phyloP scores from a whole-genome alignment of 2,329 filamentous ascomycete species.

The Apiospora koreana region DNA sequence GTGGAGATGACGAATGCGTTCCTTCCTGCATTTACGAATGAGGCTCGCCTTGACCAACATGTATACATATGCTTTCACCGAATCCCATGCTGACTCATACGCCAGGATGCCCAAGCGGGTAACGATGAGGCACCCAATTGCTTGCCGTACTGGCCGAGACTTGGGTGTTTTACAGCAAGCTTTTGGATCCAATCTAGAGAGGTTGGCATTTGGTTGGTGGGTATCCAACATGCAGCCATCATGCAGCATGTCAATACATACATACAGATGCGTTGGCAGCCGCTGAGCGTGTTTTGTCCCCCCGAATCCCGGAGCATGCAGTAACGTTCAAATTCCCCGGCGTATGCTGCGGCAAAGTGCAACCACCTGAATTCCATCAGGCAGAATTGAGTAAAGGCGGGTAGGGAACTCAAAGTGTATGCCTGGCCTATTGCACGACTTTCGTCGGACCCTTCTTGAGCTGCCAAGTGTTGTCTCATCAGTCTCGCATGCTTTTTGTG shows the following conservation, averaged over 20 bases:
- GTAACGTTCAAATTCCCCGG: background rate
- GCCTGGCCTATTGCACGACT: background rate
- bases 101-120: background rate
- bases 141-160: background rate
- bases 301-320: background rate
- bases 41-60: background rate
- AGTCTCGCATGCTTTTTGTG: background rate
- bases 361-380: too few relatives aligned
- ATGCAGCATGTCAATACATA: background rate
- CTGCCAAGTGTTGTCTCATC: background rate
- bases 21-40: background rate
- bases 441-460: background rate
- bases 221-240: background rate
- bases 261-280: background rate
- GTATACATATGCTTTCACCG: background rate
- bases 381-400: too few relatives aligned
- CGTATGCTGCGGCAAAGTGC: background rate
- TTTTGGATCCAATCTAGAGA: background rate
- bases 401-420: background rate
- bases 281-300: background rate
- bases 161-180: background rate
- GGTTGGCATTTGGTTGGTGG: background rate
- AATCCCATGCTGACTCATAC: background rate
- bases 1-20: too few relatives aligned
- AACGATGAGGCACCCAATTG: background rate